phyloP scores from a whole-genome alignment of 2,329 filamentous ascomycete genomes.

The Botrytis deweyae region DNA sequence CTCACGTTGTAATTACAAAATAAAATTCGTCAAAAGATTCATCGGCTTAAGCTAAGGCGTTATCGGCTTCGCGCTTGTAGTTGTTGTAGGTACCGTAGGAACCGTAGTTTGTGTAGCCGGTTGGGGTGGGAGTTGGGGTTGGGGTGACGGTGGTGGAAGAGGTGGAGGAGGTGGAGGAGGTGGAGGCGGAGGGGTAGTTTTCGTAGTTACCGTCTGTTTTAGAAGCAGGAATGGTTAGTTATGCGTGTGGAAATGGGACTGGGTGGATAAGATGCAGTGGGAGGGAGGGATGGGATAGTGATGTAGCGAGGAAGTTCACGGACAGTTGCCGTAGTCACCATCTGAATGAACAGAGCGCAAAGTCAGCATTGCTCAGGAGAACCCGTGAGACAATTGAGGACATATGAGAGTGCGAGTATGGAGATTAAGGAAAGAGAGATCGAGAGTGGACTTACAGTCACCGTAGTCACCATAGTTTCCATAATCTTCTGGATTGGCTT shows the following conservation, averaged over 20 bases:
- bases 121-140: not conserved
- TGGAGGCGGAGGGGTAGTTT: not conserved
- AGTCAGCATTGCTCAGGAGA: conserved; percentile 9
- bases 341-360: not conserved
- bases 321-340: conserved; percentile 14
- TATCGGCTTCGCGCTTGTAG: conserved; percentile 12
- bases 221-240: not conserved
- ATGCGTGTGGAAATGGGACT: not conserved
- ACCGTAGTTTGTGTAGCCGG: conserved; percentile 22
- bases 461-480: conserved; percentile 8
- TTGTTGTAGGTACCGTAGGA: conserved; percentile 12
- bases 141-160: not conserved
- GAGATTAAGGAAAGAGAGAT: not conserved
- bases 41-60: not conserved
- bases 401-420: conserved; percentile 2
- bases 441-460: not conserved
- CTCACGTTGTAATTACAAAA: conserved; percentile 19
- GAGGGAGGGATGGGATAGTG: not conserved
- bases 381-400: conserved; percentile 2
- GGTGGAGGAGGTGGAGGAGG: not conserved
- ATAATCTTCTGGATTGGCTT: conserved; percentile 14
- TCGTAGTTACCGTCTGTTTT: conserved; percentile 12
- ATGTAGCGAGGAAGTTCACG: not conserved
- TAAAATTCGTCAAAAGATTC: conserved; percentile 3
- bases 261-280: not conserved